phyloP scores from a whole-genome alignment of 208 protist genomes.

The Strigomonas oncopelti region DNA sequence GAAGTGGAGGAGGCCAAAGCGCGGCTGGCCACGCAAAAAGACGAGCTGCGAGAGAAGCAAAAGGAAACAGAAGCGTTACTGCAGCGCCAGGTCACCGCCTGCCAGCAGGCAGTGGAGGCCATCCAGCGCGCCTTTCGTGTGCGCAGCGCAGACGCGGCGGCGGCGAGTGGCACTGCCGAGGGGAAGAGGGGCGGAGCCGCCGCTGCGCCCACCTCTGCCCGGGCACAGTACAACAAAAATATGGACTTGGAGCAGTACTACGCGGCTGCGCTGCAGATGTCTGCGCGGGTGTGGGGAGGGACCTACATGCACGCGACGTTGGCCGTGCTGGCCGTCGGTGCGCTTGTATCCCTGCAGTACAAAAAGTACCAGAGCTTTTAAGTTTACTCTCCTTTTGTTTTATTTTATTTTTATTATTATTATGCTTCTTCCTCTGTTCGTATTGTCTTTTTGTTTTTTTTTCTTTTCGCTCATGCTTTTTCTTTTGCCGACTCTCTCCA shows the following conservation, averaged over 20 bases:
- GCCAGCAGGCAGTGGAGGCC: background rate
- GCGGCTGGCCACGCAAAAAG: background rate
- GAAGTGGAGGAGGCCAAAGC: background rate
- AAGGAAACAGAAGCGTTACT: background rate
- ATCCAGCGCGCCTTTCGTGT: too few relatives aligned
- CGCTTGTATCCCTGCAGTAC: slow-evolving; percentile 12
- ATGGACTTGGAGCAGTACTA: background rate
- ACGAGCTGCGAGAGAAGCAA: background rate
- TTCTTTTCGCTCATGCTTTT: background rate
- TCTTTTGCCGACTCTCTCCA: background rate
- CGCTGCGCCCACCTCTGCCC: too few relatives aligned
- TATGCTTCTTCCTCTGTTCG: background rate
- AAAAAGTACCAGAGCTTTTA: slow-evolving; percentile 5
- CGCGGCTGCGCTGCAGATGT: background rate
- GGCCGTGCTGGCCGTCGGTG: background rate
- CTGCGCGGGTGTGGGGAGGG: too few relatives aligned
- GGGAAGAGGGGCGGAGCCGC: too few relatives aligned
- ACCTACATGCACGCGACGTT: background rate
- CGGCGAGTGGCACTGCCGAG: too few relatives aligned
- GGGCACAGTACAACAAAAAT: too few relatives aligned
- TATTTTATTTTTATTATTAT: too few relatives aligned
- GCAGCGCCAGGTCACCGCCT: background rate
- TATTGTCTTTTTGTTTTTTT: slow-evolving; percentile 14
- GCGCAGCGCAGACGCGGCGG: too few relatives aligned
- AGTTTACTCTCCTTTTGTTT: background rate